These are phyloP conservation scores for Plectosphaerella cucumerina DNA, from an alignment of 2,329 filamentous ascomycete species.

Conservation along the genomic window DNA sequence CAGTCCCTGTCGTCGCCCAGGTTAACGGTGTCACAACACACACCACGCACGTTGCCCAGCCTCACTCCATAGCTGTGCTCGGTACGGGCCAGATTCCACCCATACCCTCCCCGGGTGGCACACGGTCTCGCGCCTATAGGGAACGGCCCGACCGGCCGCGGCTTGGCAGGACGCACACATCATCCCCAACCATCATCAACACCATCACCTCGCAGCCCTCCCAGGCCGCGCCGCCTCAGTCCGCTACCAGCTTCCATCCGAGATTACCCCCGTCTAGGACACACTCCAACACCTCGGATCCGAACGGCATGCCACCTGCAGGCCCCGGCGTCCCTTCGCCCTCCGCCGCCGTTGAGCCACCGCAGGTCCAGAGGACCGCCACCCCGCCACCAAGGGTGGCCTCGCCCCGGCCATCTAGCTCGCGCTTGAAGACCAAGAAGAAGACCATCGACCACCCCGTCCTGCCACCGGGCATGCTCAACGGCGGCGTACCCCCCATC, in stretches of 20 bases:
- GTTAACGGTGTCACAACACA: slow-evolving; percentile 29
- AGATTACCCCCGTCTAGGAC: slow-evolving; percentile 48
- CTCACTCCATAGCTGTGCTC: slow-evolving; percentile 74
- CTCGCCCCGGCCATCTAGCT: slow-evolving; percentile 44
- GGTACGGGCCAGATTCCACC: slow-evolving; percentile 75
- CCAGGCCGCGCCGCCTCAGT: slow-evolving; percentile 24
- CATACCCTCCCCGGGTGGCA: slow-evolving; percentile 75
- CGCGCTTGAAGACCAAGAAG: slow-evolving; percentile 47
- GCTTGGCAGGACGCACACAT: slow-evolving; percentile 68
- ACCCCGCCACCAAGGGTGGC: slow-evolving; percentile 46
- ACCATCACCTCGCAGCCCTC: slow-evolving; percentile 38
- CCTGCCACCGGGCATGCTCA: slow-evolving; percentile 63
- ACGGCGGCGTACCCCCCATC: slow-evolving; percentile 86
- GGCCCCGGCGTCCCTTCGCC: slow-evolving; percentile 49
- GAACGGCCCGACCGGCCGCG: slow-evolving; percentile 57
- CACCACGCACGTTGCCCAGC: slow-evolving; percentile 17
- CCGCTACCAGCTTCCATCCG: slow-evolving; percentile 31
- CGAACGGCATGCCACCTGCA: slow-evolving; percentile 36
- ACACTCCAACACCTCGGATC: slow-evolving; percentile 57
- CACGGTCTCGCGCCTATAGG: slow-evolving; percentile 49
- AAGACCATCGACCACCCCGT: slow-evolving; percentile 41
- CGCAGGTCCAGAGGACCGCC: slow-evolving; percentile 46
- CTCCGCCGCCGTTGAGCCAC: slow-evolving; percentile 42
- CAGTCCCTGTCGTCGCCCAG: slow-evolving; percentile 27
- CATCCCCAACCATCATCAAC: slow-evolving; percentile 69